Conservation (phyloP, 495 filamentous ascomycete species). For the Tetracladium setigerum region DNA sequence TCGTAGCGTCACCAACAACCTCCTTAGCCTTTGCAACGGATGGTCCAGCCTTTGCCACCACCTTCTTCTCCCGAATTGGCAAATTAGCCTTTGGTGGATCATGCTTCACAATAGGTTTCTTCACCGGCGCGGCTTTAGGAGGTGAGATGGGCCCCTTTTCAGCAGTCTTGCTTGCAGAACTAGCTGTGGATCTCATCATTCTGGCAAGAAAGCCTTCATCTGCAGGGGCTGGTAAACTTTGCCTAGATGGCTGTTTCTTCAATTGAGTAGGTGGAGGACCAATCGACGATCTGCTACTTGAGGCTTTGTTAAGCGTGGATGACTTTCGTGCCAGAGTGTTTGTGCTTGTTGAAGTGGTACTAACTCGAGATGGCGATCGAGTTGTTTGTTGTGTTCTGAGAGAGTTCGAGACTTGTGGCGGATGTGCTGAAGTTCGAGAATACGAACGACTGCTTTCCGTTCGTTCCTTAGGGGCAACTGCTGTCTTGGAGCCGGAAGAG, state of each 20-base stretch:
- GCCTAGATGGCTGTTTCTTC: conserved; percentile 26
- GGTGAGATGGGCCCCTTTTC: conserved; percentile 44
- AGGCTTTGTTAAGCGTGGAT: conserved; percentile 13
- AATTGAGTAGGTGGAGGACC: conserved; percentile 34
- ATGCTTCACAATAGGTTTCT: conserved; percentile 15
- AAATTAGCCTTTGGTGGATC: conserved; percentile 7
- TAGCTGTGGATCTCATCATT: conserved; percentile 88
- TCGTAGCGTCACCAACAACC: not conserved
- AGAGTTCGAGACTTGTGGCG: conserved; percentile 4
- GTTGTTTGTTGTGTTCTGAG: conserved; percentile 4
- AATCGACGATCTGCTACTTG: conserved; percentile 38
- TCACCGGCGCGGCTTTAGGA: conserved; percentile 15
- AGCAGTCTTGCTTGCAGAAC: conserved; percentile 66
- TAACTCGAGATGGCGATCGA: conserved; percentile 17
- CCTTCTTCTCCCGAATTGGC: conserved; percentile 16
- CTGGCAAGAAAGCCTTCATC: conserved; percentile 77
- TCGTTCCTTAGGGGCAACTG: conserved; percentile 6
- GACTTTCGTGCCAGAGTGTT: conserved; percentile 9
- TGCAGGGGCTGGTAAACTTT: conserved; percentile 14
- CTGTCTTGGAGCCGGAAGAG: conserved; percentile 50
- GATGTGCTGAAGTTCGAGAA: conserved; percentile 18
- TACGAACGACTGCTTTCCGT: conserved; percentile 10
- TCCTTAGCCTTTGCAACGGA: not conserved
- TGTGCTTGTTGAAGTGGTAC: conserved; percentile 9
- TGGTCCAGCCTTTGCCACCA: conserved; percentile 3